phyloP scores from a whole-genome alignment of 257 asterid genomes.

The Paulownia fortunei region DNA sequence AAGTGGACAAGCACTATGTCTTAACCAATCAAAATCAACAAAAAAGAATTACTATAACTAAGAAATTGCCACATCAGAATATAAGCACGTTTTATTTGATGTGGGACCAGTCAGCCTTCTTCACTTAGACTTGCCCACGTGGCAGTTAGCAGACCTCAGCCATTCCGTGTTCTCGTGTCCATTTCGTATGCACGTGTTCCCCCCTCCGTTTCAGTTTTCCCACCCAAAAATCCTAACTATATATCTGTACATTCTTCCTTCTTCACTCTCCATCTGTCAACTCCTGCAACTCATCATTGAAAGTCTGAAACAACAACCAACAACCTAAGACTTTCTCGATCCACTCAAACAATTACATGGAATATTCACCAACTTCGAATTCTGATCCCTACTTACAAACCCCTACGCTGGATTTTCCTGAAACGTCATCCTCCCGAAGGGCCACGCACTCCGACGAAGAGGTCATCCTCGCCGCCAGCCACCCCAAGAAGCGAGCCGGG shows the following conservation, averaged over 20 bases:
- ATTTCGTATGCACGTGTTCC: not conserved
- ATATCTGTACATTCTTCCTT: not conserved
- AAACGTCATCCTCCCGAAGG: not conserved
- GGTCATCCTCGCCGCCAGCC: conserved; percentile 39
- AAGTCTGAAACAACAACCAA: not conserved
- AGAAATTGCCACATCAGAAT: not conserved
- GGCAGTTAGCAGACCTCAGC: not conserved
- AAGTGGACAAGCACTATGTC: no score
- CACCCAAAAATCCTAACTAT: not conserved
- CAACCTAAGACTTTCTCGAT: not conserved
- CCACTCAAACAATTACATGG: not conserved
- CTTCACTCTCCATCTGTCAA: not conserved
- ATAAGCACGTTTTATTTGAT: not conserved
- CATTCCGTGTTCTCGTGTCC: conserved; percentile 20
- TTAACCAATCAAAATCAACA: no score
- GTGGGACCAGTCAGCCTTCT: not conserved
- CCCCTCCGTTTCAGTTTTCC: not conserved
- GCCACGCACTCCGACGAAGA: conserved; percentile 34
- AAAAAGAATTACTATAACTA: no score
- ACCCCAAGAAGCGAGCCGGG: conserved; percentile 52
- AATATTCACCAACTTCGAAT: conserved; percentile 9
- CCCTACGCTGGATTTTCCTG: not conserved
- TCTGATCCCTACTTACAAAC: not conserved
- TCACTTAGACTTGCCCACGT: not conserved
- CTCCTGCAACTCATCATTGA: not conserved